phyloP scores from a whole-genome alignment of 306 rosid genomes.

The Prosopis cineraria region DNA sequence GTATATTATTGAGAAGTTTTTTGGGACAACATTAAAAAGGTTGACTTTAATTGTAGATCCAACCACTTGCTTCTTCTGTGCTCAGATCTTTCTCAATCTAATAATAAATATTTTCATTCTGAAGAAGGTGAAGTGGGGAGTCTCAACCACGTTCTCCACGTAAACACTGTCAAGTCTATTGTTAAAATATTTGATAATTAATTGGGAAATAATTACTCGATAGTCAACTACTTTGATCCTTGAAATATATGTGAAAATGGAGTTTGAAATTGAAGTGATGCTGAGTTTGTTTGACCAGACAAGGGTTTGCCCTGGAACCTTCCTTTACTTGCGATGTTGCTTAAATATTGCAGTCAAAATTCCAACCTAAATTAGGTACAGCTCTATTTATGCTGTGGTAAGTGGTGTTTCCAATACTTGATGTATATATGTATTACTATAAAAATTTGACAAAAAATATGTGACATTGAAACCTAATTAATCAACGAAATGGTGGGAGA shows the following conservation, averaged over 20 bases:
- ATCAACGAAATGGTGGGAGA: neutral
- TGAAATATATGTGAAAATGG: neutral
- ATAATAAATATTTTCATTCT: neutral
- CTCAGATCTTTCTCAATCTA: neutral
- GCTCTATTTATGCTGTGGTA: neutral
- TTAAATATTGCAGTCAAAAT: neutral
- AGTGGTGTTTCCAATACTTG: constrained; percentile 23
- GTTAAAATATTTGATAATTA: neutral
- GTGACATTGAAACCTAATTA: neutral
- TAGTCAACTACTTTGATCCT: constrained; percentile 23
- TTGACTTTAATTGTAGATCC: constrained; percentile 2
- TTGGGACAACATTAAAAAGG: neutral
- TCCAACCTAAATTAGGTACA: constrained; percentile 22
- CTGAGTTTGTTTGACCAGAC: neutral
- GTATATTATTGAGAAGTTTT: neutral
- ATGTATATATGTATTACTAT: neutral
- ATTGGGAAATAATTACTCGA: neutral
- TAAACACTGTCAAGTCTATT: neutral
- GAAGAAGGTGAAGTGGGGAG: neutral
- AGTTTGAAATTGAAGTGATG: neutral
- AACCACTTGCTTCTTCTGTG: neutral
- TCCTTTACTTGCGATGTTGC: constrained; percentile 1
- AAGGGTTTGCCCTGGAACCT: constrained; percentile 16
- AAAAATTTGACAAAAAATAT: neutral
- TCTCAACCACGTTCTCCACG: neutral